Conservation (phyloP, 495 filamentous ascomycete genomes). For the Penicillium coprophilum region DNA sequence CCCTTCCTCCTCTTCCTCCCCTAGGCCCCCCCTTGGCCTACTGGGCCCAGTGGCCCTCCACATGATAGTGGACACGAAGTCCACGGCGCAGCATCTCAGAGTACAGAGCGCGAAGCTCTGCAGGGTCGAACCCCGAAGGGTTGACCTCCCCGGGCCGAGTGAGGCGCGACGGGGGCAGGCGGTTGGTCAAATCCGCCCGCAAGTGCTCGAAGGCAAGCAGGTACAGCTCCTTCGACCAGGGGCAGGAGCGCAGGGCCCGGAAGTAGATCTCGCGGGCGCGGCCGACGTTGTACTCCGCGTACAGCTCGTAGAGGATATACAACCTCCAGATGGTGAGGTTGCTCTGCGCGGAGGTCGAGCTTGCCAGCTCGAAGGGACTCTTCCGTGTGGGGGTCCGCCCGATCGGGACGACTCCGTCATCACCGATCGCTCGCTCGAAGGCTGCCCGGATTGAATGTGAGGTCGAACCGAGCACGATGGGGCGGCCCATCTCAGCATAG, state of each 20-base stretch:
- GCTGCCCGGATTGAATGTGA: conserved; percentile 60
- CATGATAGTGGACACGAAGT: neutral
- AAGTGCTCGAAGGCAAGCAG: conserved; percentile 62
- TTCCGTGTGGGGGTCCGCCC: neutral
- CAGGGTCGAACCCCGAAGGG: neutral
- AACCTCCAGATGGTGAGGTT: conserved; percentile 62
- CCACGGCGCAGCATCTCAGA: conserved; percentile 4
- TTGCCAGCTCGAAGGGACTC: neutral
- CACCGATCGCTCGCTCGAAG: conserved; percentile 67
- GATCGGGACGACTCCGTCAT: conserved; percentile 18
- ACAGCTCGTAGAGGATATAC: conserved; percentile 60
- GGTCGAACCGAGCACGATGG: conserved; percentile 50
- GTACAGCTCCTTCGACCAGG: conserved; percentile 72
- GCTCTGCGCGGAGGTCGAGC: conserved; percentile 4
- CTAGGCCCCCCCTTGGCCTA: neutral
- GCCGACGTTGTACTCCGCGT: conserved; percentile 27
- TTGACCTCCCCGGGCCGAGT: neutral
- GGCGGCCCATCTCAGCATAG: conserved; percentile 56
- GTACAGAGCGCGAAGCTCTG: conserved; percentile 5
- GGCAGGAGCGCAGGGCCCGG: conserved; percentile 58
- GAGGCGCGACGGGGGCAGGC: neutral
- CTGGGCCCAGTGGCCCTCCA: neutral
- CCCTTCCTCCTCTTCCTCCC: neutral
- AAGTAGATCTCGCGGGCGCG: conserved; percentile 52
- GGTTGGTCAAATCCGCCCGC: conserved; percentile 23